phyloP scores from a whole-genome alignment of 106 monocot species.

The Posidonia australis region DNA sequence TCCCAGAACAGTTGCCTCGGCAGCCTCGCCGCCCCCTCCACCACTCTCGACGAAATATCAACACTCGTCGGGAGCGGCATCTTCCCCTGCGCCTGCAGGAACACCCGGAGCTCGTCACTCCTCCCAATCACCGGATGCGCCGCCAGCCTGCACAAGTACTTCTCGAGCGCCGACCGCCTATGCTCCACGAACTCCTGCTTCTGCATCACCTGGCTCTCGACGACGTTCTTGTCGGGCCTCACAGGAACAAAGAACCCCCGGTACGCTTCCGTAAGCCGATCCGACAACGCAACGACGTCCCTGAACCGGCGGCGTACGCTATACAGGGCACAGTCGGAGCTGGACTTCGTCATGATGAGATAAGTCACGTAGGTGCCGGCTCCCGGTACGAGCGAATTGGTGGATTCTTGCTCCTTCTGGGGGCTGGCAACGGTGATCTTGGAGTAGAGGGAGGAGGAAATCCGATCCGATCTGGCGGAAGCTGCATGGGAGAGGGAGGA shows the following conservation, averaged over 20 bases:
- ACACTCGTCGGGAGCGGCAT: conserved; percentile 39
- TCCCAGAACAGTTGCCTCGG: conserved; percentile 52
- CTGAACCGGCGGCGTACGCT: conserved; percentile 74
- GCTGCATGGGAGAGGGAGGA: background rate
- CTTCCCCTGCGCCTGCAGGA: conserved; percentile 40
- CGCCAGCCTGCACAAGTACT: conserved; percentile 61
- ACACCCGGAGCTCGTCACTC: conserved; percentile 60
- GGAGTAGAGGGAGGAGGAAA: conserved; percentile 29
- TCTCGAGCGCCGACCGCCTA: conserved; percentile 60
- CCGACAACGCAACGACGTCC: conserved; percentile 80
- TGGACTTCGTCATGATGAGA: conserved; percentile 33
- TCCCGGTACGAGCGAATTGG: conserved; percentile 60
- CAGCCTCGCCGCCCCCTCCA: conserved; percentile 51
- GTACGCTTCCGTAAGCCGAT: conserved; percentile 61
- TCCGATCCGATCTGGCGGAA: conserved; percentile 3
- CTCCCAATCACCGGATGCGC: conserved; percentile 65
- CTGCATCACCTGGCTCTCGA: conserved; percentile 92
- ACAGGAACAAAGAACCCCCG: conserved; percentile 80
- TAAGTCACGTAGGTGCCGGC: conserved; percentile 56
- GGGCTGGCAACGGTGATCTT: conserved; percentile 66
- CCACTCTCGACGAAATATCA: conserved; percentile 47
- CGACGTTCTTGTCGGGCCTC: conserved; percentile 81
- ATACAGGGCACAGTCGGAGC: conserved; percentile 4
- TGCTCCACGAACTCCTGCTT: conserved; percentile 86
- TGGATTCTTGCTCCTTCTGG: conserved; percentile 47